Conservation (phyloP, 2,329 filamentous ascomycete genomes). For the Talaromyces sp. region DNA sequence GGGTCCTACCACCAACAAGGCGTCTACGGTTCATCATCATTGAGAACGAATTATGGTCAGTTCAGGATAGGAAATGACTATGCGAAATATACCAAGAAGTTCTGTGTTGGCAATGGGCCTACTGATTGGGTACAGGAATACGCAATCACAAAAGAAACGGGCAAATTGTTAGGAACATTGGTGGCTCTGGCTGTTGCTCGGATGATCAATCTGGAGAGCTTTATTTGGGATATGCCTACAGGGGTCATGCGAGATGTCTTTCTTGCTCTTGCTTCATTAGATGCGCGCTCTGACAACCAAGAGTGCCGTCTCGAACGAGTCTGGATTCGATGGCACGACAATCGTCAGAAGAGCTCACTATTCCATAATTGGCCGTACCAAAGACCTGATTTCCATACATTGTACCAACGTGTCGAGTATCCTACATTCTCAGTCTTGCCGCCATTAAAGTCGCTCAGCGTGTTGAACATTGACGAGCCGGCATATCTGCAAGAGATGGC, state of each 20-base stretch:
- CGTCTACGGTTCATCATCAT: neutral
- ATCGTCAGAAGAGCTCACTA: conserved; percentile 47
- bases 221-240: conserved; percentile 87
- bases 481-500: conserved; percentile 81
- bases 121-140: conserved; percentile 77
- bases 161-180: conserved; percentile 83
- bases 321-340: conserved; percentile 83
- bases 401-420: conserved; percentile 65
- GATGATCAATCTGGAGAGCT: conserved; percentile 78
- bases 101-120: conserved; percentile 80
- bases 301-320: conserved; percentile 68
- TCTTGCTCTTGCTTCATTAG: conserved; percentile 70
- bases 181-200: conserved; percentile 75
- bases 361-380: conserved; percentile 20
- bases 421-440: conserved; percentile 77
- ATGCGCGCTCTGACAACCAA: conserved; percentile 56
- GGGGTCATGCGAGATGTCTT: conserved; percentile 78
- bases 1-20: conserved; percentile 21
- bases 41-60: conserved; percentile 16
- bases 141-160: conserved; percentile 75
- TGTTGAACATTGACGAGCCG: conserved; percentile 79
- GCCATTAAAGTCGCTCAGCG: conserved; percentile 68
- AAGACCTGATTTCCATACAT: conserved; percentile 37
- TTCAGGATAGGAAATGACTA: conserved; percentile 67
- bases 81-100: conserved; percentile 74